Evolutionary conservation across 1,284 basidiomycete genomes (phyloP), one percentile per base, ranked within the genome.

Genomic region (Exsudoporus floridanus): DNA sequence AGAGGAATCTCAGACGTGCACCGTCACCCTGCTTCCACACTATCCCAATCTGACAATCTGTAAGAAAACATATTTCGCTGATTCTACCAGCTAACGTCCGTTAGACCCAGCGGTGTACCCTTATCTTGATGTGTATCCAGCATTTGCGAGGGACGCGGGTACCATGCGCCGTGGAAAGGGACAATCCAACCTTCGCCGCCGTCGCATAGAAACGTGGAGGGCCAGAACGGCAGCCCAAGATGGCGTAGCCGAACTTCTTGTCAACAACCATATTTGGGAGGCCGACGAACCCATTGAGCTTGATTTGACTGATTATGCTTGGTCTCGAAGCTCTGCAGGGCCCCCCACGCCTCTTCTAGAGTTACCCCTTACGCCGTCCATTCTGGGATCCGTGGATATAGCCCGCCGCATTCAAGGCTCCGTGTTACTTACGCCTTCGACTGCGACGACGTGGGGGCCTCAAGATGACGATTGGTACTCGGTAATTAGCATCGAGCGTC

Each of bases 311-410:
- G 86, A 88, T 57, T 90, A 80, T 62, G 66, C 76, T 10, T 90
- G 86, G 84, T 87, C 86, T 7, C 74, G 82, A 25, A 84, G 84
- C 7, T 89, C 87, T 9, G 70, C 70, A 4, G 86, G 87, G 12
- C 86, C 86, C 28, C 72, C 70, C 23, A 78, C 80, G 51, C 67
- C 71, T 41, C 70, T 75, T 45, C 60, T 70, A 19, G 64, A 73
- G 36, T 74, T 73, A 12, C 63, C 70, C 9, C 52, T 64, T 18
- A 73, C 73, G 4, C 72, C 69, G 64, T 65, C 66, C 56, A 69
- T 67, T 46, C 60, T 73, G 30, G 72, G 72, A 16, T 85, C 84
- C 16, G 70, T 88, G n/a, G 81, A 85, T 60, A 62, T 87, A 36
- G 80, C 77, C 35, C 64, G 76, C 44, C 79, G 84, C 16, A 54